Base-by-base conservation (phyloP, 192 early-diverging fungal genomes). In the Fimicolochytrium jonesii region DNA sequence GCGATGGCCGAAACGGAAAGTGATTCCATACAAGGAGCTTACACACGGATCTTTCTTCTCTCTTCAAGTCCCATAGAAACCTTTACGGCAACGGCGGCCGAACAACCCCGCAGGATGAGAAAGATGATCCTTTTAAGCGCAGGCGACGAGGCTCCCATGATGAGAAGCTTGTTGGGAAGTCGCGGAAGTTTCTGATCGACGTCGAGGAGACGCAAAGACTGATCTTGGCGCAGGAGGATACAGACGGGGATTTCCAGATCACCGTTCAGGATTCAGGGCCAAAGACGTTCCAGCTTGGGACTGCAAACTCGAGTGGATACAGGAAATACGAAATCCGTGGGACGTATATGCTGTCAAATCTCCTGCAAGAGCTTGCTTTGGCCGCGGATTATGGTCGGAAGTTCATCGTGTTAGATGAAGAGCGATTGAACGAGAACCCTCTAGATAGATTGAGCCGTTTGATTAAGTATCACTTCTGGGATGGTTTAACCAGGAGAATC, bases 401-500 rank as follows among this genome's bases (percentile, higher is more conserved):
- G 62, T 83, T 89, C 61, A 88, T 99, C 26, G 86, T 96, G 1
- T 69, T 99, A 22, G 88, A 92, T 71, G 92, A 96, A 72, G 86
- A 86, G 22, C 78, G 92, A 2, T 75, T 99, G 22, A 93, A 87
- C 67, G 94, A 97, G 73, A 96, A 97, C 66, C 97, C 97, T 0
- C 86, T 97, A 22, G 87, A 92, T 57, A 84, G 94, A 1, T 68
- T 99, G 42, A 81, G 84, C 35, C 81, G 97, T 20, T 88, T 96
- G 83, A 95, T 99, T 64, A 83, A 87, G 59, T 88, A 83, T 55
- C 81, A 89, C 28, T 99, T 99, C 66, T 99, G 97, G 97, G 92
- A 97, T 69, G 93, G 90, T 0, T 72, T 99, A n/a, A 95, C 93
- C 6, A 61, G 80, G 34, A 31, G 80, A 13, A 82, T 82, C 44